Conservation (phyloP, 2,329 filamentous ascomycete species). For the Neonectria hederae region DNA sequence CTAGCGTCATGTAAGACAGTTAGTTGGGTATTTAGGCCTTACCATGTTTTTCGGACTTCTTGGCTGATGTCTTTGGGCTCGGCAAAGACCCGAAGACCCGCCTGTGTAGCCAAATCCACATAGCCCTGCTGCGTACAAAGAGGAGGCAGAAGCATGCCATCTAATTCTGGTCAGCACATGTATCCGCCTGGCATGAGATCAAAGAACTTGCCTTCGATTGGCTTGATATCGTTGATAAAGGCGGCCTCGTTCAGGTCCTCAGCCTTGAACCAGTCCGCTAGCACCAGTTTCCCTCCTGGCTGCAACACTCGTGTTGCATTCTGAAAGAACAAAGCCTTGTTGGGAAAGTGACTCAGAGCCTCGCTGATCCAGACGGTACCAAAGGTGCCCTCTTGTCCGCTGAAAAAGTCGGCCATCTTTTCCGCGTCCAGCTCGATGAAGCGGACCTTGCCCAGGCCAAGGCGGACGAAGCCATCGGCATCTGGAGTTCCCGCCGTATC, state of each 20-base stretch:
- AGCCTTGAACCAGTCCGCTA: conserved; percentile 71
- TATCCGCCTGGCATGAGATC: no score
- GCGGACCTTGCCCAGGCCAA: conserved; percentile 58
- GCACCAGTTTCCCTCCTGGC: conserved; percentile 60
- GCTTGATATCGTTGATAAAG: conserved; percentile 63
- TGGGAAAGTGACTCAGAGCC: conserved; percentile 67
- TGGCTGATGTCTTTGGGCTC: conserved; percentile 65
- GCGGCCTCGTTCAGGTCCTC: conserved; percentile 55
- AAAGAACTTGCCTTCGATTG: conserved; percentile 60
- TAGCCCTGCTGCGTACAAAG: conserved; percentile 65
- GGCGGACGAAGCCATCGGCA: conserved; percentile 47
- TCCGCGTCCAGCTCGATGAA: conserved; percentile 70
- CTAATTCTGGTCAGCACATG: conserved; percentile 41
- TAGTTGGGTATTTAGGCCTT: conserved; percentile 29
- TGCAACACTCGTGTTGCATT: conserved; percentile 61
- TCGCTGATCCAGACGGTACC: conserved; percentile 71
- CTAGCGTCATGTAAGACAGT: no score
- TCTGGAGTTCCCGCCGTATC: conserved; percentile 26
- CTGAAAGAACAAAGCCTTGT: conserved; percentile 67
- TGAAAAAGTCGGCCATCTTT: conserved; percentile 65
- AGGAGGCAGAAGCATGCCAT: conserved; percentile 69
- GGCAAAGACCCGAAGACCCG: conserved; percentile 56
- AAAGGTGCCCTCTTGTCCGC: conserved; percentile 51
- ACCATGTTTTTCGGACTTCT: conserved; percentile 69
- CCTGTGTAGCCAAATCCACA: conserved; percentile 57